Evolutionary conservation across 2,329 filamentous ascomycete species (phyloP).

Genomic region (Arthrinium puccinioides): DNA sequence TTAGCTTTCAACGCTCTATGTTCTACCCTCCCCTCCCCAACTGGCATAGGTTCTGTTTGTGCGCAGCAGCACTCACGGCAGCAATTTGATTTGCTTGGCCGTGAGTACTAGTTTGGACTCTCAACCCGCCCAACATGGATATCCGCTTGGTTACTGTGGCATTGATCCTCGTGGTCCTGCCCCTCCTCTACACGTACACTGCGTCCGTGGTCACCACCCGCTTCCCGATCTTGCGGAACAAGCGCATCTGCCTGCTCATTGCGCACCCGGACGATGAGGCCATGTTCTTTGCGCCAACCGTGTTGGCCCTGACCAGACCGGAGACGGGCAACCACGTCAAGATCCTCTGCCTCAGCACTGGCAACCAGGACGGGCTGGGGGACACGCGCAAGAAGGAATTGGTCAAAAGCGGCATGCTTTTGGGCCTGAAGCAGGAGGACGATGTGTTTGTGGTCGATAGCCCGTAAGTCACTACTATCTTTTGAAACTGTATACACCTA

Average conservation of each 20-base stretch:
- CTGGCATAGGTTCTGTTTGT: too few species aligned
- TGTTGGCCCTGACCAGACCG: slow-evolving; percentile 76
- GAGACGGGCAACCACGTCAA: slow-evolving; percentile 83
- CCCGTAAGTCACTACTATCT: slow-evolving; percentile 39
- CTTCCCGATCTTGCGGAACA: slow-evolving; percentile 66
- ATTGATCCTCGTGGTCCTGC: slow-evolving; percentile 33
- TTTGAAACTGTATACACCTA: neutral
- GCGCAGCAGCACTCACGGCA: too few species aligned
- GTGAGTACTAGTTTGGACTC: too few species aligned
- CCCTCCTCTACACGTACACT: slow-evolving; percentile 46
- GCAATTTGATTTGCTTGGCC: too few species aligned
- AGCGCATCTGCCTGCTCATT: slow-evolving; percentile 86
- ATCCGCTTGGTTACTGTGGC: too few species aligned
- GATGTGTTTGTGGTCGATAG: slow-evolving; percentile 85
- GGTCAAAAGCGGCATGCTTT: slow-evolving; percentile 65
- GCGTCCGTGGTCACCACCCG: slow-evolving; percentile 36
- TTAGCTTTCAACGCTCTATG: too few species aligned
- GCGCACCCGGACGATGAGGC: slow-evolving; percentile 98
- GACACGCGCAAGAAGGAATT: slow-evolving; percentile 78
- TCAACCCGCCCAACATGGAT: too few species aligned
- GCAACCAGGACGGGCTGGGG: slow-evolving; percentile 82
- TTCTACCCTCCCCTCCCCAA: too few species aligned
- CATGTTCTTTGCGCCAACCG: slow-evolving; percentile 95
- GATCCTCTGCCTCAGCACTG: slow-evolving; percentile 86
- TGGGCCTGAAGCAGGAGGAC: slow-evolving; percentile 67